These are phyloP conservation scores for Lupinus albus DNA, from an alignment of 306 rosid species.

Conservation along the genomic window DNA sequence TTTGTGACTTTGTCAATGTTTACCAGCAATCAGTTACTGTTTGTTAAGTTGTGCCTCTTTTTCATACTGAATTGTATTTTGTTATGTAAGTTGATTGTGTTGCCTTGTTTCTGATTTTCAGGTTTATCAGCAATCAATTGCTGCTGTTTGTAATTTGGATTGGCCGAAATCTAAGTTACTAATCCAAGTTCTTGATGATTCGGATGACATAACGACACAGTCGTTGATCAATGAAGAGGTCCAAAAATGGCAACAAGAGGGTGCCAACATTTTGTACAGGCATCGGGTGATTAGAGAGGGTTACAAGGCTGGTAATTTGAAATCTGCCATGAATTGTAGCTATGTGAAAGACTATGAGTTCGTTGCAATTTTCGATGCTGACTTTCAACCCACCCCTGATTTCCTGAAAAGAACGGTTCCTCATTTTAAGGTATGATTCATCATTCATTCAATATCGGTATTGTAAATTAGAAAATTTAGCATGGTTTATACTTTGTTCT, in stretches of 20 bases:
- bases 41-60: too few relatives aligned
- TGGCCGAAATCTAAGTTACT: conserved; percentile 79
- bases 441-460: conserved; percentile 12
- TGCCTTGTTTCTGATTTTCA: conserved; percentile 34
- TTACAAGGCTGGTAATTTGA: conserved; percentile 88
- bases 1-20: too few relatives aligned
- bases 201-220: conserved; percentile 80
- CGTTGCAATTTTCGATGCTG: conserved; percentile 86
- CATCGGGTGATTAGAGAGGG: conserved; percentile 84
- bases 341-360: conserved; percentile 83
- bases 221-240: conserved; percentile 72
- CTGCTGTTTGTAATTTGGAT: conserved; percentile 79
- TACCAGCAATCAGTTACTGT: too few relatives aligned
- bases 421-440: conserved; percentile 70
- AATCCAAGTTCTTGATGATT: conserved; percentile 86
- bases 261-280: conserved; percentile 72
- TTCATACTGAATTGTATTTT: too few relatives aligned
- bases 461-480: conserved; percentile 1
- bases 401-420: conserved; percentile 81
- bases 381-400: conserved; percentile 85
- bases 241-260: conserved; percentile 76
- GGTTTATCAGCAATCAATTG: conserved; percentile 93
- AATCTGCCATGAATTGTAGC: conserved; percentile 94
- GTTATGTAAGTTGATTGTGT: conserved; percentile 5
- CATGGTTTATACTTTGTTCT: conserved; percentile 6